Evolutionary conservation across 2,329 filamentous ascomycete species (phyloP).

Genomic region (Fusarium illudens): DNA sequence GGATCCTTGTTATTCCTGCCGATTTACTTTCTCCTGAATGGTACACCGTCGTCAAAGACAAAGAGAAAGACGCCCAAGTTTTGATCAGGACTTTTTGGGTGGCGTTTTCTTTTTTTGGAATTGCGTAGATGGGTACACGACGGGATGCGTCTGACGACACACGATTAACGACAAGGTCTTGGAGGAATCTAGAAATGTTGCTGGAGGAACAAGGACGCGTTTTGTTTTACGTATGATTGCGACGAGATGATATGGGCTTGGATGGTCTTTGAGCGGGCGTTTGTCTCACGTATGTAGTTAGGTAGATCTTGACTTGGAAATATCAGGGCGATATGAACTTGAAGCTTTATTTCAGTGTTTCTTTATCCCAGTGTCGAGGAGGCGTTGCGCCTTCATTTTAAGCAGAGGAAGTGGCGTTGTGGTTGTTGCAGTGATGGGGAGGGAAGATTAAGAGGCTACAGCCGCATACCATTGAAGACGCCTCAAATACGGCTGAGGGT

Average conservation of each 20-base stretch:
- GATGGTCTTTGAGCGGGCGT: background rate
- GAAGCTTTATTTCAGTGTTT: background rate
- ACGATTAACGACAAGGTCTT: constrained; percentile 22
- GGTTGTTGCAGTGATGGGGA: background rate
- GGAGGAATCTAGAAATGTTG: background rate
- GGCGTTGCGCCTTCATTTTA: background rate
- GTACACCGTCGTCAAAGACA: constrained; percentile 10
- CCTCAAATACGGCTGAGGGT: background rate
- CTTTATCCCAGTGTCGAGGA: background rate
- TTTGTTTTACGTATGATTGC: background rate
- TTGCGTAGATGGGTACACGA: background rate
- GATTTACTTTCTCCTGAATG: constrained; percentile 47
- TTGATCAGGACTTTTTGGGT: background rate
- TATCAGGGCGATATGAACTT: background rate
- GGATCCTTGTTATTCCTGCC: constrained; percentile 57
- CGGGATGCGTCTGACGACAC: background rate
- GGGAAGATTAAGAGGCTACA: background rate
- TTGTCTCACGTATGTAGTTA: background rate
- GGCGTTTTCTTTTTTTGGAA: background rate
- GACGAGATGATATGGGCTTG: background rate
- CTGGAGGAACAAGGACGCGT: background rate
- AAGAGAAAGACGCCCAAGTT: constrained; percentile 25
- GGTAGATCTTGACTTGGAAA: background rate
- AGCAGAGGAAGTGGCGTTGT: background rate
- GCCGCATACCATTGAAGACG: background rate